Percentiles rank a stretch among this genome's conserved stretches.
phyloP scores from a whole-genome alignment of 306 rosid genomes.

The Clitoria ternatea region DNA sequence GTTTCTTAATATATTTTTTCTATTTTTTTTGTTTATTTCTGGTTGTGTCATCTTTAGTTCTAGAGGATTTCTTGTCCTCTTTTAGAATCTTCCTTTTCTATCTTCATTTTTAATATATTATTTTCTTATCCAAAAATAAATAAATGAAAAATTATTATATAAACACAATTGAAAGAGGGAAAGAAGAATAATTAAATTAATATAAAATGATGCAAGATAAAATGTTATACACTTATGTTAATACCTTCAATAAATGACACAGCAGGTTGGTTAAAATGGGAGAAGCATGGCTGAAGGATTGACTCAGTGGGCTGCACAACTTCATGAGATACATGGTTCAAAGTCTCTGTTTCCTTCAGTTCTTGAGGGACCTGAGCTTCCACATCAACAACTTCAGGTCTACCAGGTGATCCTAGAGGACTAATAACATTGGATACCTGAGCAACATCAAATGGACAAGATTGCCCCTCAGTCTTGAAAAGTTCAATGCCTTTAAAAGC shows the following conservation, averaged over 20 bases:
- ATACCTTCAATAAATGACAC: slow-evolving; percentile 50
- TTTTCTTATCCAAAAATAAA: neutral
- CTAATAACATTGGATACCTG: slow-evolving; percentile 25
- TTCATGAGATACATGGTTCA: slow-evolving; percentile 34
- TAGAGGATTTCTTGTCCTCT: neutral
- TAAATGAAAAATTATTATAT: neutral
- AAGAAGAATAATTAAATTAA: neutral
- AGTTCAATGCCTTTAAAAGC: slow-evolving; percentile 32
- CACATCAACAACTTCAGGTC: slow-evolving; percentile 56
- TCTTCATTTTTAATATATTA: neutral
- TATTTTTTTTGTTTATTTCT: neutral
- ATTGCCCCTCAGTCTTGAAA: slow-evolving; percentile 39
- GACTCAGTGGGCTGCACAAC: slow-evolving; percentile 33
- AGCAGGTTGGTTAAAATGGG: slow-evolving; percentile 37
- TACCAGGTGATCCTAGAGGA: slow-evolving; percentile 47
- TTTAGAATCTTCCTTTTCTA: neutral
- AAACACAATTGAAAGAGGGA: too few species aligned
- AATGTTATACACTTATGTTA: slow-evolving; percentile 11
- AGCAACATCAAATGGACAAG: slow-evolving; percentile 32
- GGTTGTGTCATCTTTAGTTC: neutral
- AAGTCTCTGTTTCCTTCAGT: slow-evolving; percentile 35
- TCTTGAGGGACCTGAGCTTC: slow-evolving; percentile 50
- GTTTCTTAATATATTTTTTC: neutral
- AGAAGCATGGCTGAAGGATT: slow-evolving; percentile 60
- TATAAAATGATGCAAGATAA: neutral